Base-by-base conservation (phyloP, 192 early-diverging fungal species). In the Haplosporangium gracile region DNA sequence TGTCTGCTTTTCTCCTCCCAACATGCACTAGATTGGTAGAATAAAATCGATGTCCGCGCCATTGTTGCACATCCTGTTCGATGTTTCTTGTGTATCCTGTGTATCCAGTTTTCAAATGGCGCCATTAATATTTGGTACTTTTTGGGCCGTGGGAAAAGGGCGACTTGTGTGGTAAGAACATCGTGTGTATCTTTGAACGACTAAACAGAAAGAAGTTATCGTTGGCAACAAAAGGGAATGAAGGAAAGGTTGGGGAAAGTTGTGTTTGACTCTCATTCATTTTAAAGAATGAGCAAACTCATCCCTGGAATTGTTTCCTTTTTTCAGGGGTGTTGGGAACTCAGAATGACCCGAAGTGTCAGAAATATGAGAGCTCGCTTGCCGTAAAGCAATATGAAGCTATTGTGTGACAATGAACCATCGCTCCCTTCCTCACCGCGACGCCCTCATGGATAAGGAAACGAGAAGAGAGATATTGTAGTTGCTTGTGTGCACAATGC, bases 1-100 rank as follows among this genome's bases (percentile, higher is more conserved):
- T 36, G 20, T 77, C 13, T 74, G 70, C 68, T 82, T 77, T 49
- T 24, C 70, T 5, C 81, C 81, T 18, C 47, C 75, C 24, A 40
- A 72, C 40, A 29, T 15, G n/a, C 24, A 49, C 2, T 65, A 13
- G n/a, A 11, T 0, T 60, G n/a, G 1, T 24, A 60, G 0, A 65
- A 32, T 65, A 65, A 60, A 60, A 60, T 8, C 53, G 2, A 60
- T 60, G 8, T 1, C 55, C 24, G 22, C 24, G 6, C 55, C 1
- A n/a, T 24, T 57, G 55, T 24, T 57, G 55, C 24, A 63, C 47
- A 49, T 4, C 15, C 18, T 49, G 47, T 29, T 29, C 22, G 2
- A 5, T 53, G 51, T 29, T 8, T 63, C 57, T 26, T 63, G 26
- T 63, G 26, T 11, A 29, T 26, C 26, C 1, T 49, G 15, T 18